phyloP scores from a whole-genome alignment of 805 yeast genomes.

The Cyberlindnera veronae region DNA sequence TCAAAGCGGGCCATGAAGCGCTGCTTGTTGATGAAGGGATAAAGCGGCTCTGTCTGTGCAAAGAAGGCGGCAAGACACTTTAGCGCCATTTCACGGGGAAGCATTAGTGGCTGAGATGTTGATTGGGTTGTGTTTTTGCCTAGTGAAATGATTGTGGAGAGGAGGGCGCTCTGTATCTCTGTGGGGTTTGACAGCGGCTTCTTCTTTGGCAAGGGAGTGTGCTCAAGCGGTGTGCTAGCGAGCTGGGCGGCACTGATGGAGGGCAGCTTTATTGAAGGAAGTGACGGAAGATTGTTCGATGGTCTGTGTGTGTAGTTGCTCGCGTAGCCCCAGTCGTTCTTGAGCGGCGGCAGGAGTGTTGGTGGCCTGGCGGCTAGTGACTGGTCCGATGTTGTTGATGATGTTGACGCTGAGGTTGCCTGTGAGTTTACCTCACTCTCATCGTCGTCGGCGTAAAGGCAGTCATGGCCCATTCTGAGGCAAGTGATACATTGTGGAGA shows the following conservation, averaged over 20 bases:
- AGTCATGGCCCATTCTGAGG: slow-evolving; percentile 37
- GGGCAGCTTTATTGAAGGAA: slow-evolving; percentile 15
- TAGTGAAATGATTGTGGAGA: slow-evolving; percentile 22
- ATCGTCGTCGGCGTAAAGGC: slow-evolving; percentile 25
- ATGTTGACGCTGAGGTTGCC: background rate
- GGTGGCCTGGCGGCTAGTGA: slow-evolving; percentile 1
- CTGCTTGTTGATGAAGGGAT: slow-evolving; percentile 21
- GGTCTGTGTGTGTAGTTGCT: slow-evolving; percentile 5
- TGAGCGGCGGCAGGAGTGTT: slow-evolving; percentile 9
- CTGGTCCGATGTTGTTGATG: background rate
- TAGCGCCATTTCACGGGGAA: slow-evolving; percentile 16
- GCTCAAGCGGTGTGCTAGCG: slow-evolving; percentile 2
- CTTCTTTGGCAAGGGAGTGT: slow-evolving; percentile 1
- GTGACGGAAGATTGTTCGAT: background rate
- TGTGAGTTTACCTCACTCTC: background rate
- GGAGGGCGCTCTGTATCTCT: slow-evolving; percentile 22
- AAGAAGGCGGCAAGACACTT: slow-evolving; percentile 20
- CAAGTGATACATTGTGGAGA: slow-evolving; percentile 48
- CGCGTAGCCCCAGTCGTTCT: slow-evolving; percentile 1
- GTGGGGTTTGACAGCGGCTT: slow-evolving; percentile 3
- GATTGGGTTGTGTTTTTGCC: slow-evolving; percentile 18
- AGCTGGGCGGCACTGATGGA: slow-evolving; percentile 12
- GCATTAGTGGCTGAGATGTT: slow-evolving; percentile 13
- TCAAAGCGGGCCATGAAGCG: slow-evolving; percentile 14
- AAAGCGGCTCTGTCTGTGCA: slow-evolving; percentile 11